Percentiles rank a stretch among this genome's conserved stretches.
Conservation (phyloP, 2,329 filamentous ascomycete species). For the Pseudocercospora eumusae region DNA sequence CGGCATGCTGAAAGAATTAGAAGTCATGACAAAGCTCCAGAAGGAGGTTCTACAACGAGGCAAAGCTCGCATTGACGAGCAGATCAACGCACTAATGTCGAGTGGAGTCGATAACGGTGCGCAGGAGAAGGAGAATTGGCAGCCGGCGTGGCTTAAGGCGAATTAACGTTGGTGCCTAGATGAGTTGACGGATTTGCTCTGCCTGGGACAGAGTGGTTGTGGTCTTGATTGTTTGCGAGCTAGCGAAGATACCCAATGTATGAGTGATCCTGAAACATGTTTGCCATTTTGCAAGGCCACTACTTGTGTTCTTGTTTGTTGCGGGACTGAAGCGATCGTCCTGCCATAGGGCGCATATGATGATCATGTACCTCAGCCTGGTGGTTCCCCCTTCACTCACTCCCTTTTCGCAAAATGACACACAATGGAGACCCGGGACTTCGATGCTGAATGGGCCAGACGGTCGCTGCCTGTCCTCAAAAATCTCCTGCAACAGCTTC, state of each 20-base stretch:
- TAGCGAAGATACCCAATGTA: constrained; percentile 8
- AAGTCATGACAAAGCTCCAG: constrained; percentile 64
- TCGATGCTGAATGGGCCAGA: too few relatives aligned
- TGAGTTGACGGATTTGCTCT: constrained; percentile 8
- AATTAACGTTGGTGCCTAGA: too few relatives aligned
- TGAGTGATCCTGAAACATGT: neutral
- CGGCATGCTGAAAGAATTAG: constrained; percentile 64
- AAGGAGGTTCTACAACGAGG: constrained; percentile 59
- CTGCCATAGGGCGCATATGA: neutral
- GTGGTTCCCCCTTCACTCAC: too few relatives aligned
- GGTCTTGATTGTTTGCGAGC: constrained; percentile 4
- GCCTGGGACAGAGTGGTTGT: neutral
- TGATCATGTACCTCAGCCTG: neutral
- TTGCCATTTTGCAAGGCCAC: neutral
- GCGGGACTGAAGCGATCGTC: neutral
- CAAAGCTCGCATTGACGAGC: constrained; percentile 57
- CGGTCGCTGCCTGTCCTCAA: too few relatives aligned
- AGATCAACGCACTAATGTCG: constrained; percentile 28
- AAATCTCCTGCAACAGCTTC: too few relatives aligned
- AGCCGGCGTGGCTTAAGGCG: constrained; percentile 34
- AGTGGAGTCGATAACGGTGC: constrained; percentile 11
- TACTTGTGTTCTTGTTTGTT: neutral
- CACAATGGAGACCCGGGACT: neutral
- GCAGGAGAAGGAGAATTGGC: constrained; percentile 30
- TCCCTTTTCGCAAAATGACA: too few relatives aligned